Evolutionary conservation across 345 rosid genomes (phyloP), one percentile per base, ranked within the genome.

Genomic region (Abelmoschus esculentus): DNA sequence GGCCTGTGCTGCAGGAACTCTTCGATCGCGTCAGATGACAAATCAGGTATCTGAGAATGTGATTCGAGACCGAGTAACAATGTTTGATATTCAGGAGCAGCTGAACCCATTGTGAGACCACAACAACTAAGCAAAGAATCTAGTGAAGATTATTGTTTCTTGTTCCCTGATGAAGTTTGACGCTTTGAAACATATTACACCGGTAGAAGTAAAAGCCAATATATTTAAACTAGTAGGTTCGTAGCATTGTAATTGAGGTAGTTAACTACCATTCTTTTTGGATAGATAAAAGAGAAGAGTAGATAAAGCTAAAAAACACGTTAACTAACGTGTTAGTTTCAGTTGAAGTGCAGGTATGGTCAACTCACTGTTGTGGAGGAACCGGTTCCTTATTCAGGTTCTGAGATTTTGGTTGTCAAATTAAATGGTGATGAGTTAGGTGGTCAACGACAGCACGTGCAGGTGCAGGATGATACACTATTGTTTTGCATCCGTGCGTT

Each of bases 21-120:
- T 49, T 91, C 98, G 3, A 93, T 74, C 10, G 78, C 83, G 31
- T 26, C 80, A 0, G 98, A 88, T 1, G 92, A 83, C 59, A 86
- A 67, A 61, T 85, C 86, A 0, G 84, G 79, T 13, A 93, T 76
- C 64, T 83, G 73, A 56, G 87, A 69, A 61, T 76, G 84, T 0
- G 97, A 90, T 77, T 89, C 83, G 13, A 84, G 86, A 13, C 90
- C 85, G 0, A 73, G 77, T 5, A 93, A 67, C 76, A 90, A 63
- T 0, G 93, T 81, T 50, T 73, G 80, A 76, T 86, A 81, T 74
- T 68, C 73, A 1, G 46, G 78, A 1, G 38, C 29, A 42, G 67
- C 52, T 0, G 80, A 55, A 6, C 74, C 78, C 88, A 82, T 84
- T 47, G 29, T 63, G 32, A 19, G n/a, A 42, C 32, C 17, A 12